A percentile compares a stretch with the other conserved stretches of the same genome.
phyloP scores from a whole-genome alignment of 495 filamentous ascomycete species.

The Podospora didyma region DNA sequence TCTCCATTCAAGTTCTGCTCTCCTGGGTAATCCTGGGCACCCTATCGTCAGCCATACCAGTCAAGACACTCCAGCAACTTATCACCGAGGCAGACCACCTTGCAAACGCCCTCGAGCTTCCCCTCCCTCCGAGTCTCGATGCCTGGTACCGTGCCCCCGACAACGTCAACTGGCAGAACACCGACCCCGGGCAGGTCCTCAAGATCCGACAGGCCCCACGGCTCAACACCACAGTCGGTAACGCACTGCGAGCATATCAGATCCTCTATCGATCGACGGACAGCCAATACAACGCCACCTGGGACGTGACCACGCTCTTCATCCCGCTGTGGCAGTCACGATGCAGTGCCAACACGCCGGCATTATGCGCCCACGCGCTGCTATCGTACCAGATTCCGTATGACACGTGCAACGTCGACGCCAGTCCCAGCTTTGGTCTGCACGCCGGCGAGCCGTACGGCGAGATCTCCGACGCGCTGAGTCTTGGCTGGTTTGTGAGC shows the following conservation, averaged over 20 bases:
- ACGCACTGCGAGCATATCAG: constrained; percentile 36
- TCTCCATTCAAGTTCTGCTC: not conserved
- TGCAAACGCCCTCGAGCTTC: not conserved
- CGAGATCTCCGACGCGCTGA: constrained; percentile 31
- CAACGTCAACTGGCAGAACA: constrained; percentile 25
- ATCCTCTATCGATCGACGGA: constrained; percentile 51
- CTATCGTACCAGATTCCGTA: constrained; percentile 45
- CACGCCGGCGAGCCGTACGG: constrained; percentile 17
- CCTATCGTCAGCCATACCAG: not conserved
- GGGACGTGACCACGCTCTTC: constrained; percentile 48
- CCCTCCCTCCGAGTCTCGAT: constrained; percentile 36
- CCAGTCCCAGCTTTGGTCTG: constrained; percentile 21
- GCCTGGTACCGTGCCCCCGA: constrained; percentile 44
- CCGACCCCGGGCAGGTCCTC: constrained; percentile 41
- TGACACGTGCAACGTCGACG: constrained; percentile 33
- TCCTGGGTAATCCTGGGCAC: not conserved
- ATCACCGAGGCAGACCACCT: constrained; percentile 1
- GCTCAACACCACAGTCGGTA: constrained; percentile 34
- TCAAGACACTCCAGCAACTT: not conserved
- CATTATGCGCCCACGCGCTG: constrained; percentile 23
- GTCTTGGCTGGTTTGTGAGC: constrained; percentile 41
- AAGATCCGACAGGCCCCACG: constrained; percentile 36
- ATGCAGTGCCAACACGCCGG: constrained; percentile 1
- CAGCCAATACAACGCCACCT: constrained; percentile 37
- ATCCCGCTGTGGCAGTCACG: constrained; percentile 28